These are phyloP conservation scores for Boechera stricta DNA, from an alignment of 345 rosid species.

Conservation along the genomic window DNA sequence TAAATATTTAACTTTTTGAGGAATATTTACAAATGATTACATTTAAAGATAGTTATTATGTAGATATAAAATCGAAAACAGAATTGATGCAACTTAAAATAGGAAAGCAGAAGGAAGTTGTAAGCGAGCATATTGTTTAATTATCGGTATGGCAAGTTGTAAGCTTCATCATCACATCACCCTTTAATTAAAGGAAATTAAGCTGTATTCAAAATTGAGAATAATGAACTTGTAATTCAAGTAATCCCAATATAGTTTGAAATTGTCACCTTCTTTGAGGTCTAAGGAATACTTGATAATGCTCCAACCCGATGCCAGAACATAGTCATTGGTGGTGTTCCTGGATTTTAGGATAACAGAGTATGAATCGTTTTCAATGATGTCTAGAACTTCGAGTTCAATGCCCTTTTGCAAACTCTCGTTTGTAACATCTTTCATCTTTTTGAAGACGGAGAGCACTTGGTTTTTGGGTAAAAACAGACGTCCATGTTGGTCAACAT, in stretches of 20 bases:
- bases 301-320: conserved; percentile 10
- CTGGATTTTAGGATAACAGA: neutral
- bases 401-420: neutral
- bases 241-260: conserved; percentile 13
- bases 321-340: neutral
- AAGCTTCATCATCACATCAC: neutral
- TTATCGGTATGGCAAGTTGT: no score
- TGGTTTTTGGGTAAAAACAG: neutral
- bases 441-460: neutral
- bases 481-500: neutral
- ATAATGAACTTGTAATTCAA: neutral
- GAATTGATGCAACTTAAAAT: neutral
- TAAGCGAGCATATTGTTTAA: neutral
- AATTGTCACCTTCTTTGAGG: neutral
- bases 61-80: neutral
- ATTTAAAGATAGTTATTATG: neutral
- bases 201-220: neutral
- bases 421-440: neutral
- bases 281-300: neutral
- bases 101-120: no score
- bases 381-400: conserved; percentile 2
- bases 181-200: neutral
- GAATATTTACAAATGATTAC: neutral
- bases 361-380: neutral
- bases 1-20: no score